Conservation (phyloP, 352 stramenopile genomes). For the Phytophthora lateralis region DNA sequence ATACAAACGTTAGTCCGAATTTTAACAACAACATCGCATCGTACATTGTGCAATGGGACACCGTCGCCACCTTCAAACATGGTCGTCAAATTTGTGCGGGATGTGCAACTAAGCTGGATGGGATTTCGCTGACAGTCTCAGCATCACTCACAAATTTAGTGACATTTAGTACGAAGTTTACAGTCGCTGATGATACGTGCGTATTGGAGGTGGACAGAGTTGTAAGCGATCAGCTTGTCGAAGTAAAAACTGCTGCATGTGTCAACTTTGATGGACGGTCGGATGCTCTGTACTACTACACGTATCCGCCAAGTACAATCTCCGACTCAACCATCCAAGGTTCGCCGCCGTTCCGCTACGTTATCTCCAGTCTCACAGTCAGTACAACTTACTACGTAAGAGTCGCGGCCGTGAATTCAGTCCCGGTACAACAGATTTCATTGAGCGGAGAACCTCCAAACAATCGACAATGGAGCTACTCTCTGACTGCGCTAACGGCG, state of each 20-base stretch:
- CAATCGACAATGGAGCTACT: conserved; percentile 93
- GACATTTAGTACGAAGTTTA: conserved; percentile 45
- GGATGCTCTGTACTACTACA: conserved; percentile 72
- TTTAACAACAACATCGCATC: conserved; percentile 88
- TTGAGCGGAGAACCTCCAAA: conserved; percentile 76
- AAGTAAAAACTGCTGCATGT: conserved; percentile 28
- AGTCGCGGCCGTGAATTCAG: conserved; percentile 91
- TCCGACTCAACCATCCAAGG: conserved; percentile 67
- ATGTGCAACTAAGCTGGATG: conserved; percentile 55
- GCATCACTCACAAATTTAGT: conserved; percentile 20
- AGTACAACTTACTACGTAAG: conserved; percentile 91
- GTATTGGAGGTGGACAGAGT: conserved; percentile 38
- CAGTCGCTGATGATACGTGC: conserved; percentile 57
- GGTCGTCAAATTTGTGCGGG: conserved; percentile 49
- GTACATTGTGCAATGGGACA: conserved; percentile 92
- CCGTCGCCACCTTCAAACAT: conserved; percentile 67
- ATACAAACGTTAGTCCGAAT: conserved; percentile 58
- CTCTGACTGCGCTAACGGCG: conserved; percentile 68
- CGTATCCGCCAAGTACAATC: conserved; percentile 50
- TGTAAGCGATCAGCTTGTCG: background rate
- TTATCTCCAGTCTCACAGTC: conserved; percentile 73
- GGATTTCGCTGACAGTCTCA: conserved; percentile 43
- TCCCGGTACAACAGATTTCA: conserved; percentile 87
- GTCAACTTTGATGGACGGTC: conserved; percentile 48
- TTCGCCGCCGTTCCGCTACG: conserved; percentile 80